phyloP scores from a whole-genome alignment of 108 stramenopile genomes.

The Pseudonitzschia delicatissima region DNA sequence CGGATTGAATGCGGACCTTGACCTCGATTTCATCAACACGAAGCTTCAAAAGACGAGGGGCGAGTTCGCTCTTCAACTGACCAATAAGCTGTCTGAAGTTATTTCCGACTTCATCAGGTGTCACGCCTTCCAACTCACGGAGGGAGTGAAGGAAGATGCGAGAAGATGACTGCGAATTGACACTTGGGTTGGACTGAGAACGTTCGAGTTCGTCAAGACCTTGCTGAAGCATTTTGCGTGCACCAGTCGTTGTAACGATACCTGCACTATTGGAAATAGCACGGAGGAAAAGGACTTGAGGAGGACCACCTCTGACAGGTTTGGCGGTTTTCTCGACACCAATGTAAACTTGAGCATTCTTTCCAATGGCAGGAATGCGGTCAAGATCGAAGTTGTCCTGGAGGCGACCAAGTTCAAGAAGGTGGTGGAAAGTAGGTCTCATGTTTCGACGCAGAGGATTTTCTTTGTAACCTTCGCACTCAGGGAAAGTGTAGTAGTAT shows the following conservation, averaged over 20 bases:
- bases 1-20: constrained; percentile 75
- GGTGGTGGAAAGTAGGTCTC: constrained; percentile 95
- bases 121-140: constrained; percentile 69
- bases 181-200: constrained; percentile 88
- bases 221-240: constrained; percentile 72
- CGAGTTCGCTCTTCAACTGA: constrained; percentile 75
- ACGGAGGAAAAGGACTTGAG: constrained; percentile 92
- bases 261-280: constrained; percentile 90
- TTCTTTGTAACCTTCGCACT: constrained; percentile 75
- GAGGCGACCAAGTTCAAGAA: constrained; percentile 87
- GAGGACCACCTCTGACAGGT: constrained; percentile 63
- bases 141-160: constrained; percentile 94
- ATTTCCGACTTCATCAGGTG: constrained; percentile 65
- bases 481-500: constrained; percentile 84
- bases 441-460: constrained; percentile 93
- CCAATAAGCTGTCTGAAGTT: constrained; percentile 71
- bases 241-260: constrained; percentile 61
- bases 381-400: constrained; percentile 81
- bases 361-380: constrained; percentile 85
- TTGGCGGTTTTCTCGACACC: constrained; percentile 75
- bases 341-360: constrained; percentile 91
- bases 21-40: constrained; percentile 98
- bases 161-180: constrained; percentile 82
- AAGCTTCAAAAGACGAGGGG: constrained; percentile 89
- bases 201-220: constrained; percentile 96